A percentile compares a stretch with the other conserved stretches of the same genome.
Conservation (phyloP, 2,329 filamentous ascomycete genomes). For the Cercospora sojina region DNA sequence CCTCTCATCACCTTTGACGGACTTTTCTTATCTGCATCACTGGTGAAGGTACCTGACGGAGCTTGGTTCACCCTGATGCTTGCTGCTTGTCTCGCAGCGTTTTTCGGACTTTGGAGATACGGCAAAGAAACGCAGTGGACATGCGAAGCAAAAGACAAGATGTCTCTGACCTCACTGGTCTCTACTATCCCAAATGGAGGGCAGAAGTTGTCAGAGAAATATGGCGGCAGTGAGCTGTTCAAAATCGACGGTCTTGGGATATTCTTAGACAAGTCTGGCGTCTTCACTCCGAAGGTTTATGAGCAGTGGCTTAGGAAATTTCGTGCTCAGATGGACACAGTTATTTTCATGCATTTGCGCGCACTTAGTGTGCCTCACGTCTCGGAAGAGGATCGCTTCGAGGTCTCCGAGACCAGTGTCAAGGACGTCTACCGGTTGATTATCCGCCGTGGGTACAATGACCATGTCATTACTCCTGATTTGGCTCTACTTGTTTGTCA, state of each 20-base stretch:
- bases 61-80: constrained; percentile 75
- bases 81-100: constrained; percentile 57
- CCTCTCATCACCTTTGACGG: constrained; percentile 65
- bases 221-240: constrained; percentile 43
- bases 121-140: constrained; percentile 76
- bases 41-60: constrained; percentile 71
- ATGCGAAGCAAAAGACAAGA: constrained; percentile 62
- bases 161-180: constrained; percentile 51
- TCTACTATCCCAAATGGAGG: constrained; percentile 37
- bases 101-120: constrained; percentile 74
- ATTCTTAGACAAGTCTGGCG: constrained; percentile 75
- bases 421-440: constrained; percentile 30
- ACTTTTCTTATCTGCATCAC: constrained; percentile 65
- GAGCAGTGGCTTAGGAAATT: constrained; percentile 31
- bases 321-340: constrained; percentile 27
- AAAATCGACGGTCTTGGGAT: constrained; percentile 59
- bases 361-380: constrained; percentile 27
- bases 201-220: constrained; percentile 11
- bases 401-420: constrained; percentile 24
- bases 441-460: constrained; percentile 29
- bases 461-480: constrained; percentile 30
- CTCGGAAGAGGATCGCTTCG: constrained; percentile 24
- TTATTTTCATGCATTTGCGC: constrained; percentile 31
- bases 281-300: constrained; percentile 35
- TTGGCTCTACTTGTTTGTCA: constrained; percentile 28